Evolutionary conservation across 2,329 filamentous ascomycete genomes (phyloP).

Genomic region (Xylariaceae sp.): DNA sequence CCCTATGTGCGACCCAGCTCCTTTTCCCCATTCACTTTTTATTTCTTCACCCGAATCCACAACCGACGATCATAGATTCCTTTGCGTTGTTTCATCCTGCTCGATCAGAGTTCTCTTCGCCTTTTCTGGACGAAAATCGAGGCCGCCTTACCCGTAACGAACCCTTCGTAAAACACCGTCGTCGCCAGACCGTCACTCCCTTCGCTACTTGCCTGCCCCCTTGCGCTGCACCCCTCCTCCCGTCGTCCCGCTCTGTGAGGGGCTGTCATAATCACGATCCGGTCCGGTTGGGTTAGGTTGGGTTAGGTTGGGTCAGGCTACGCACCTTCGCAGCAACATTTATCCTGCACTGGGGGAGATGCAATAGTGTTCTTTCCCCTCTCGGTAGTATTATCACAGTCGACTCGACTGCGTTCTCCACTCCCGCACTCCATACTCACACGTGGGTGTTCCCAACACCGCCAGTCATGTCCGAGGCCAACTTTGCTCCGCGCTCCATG

Average conservation of each 20-base stretch:
- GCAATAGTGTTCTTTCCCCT: slow-evolving; percentile 10
- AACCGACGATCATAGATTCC: slow-evolving; percentile 5
- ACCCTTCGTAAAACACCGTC: background rate
- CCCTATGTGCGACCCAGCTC: slow-evolving; percentile 7
- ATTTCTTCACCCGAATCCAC: background rate
- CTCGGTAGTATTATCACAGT: background rate
- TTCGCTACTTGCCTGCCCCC: background rate
- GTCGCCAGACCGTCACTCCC: slow-evolving; percentile 3
- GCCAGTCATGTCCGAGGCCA: slow-evolving; percentile 51
- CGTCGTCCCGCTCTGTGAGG: slow-evolving; percentile 21
- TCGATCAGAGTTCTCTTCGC: background rate
- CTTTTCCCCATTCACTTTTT: slow-evolving; percentile 4
- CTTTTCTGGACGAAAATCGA: slow-evolving; percentile 6
- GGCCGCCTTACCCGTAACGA: background rate
- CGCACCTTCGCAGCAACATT: slow-evolving; percentile 9
- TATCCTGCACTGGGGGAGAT: slow-evolving; percentile 11
- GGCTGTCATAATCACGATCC: slow-evolving; percentile 12
- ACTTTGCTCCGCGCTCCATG: slow-evolving; percentile 69
- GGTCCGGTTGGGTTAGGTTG: slow-evolving; percentile 8
- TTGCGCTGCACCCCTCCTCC: slow-evolving; percentile 13
- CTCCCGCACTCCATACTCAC: slow-evolving; percentile 2
- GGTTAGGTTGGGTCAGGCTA: slow-evolving; percentile 12
- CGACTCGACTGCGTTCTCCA: slow-evolving; percentile 7
- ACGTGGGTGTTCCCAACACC: slow-evolving; percentile 9
- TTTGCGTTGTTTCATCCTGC: background rate